Base-by-base conservation (phyloP, 441 rosid genomes). In the Kokia cookei region DNA sequence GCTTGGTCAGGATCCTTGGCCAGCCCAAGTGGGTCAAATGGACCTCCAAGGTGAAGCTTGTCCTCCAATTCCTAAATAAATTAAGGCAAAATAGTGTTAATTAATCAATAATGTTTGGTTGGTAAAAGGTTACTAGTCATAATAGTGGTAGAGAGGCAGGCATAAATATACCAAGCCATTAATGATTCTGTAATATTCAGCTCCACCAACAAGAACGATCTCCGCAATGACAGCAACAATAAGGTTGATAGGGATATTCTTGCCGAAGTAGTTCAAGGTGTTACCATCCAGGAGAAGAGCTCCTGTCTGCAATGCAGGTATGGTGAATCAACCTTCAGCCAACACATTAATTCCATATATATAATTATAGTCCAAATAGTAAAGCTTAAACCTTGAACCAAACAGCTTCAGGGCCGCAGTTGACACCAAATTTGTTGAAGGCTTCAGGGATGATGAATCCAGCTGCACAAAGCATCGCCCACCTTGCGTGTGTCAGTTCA, bases 391-490 rank as follows among this genome's bases (percentile, higher is more conserved):
- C 99, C 97, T 93, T 94, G 78, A 94, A 94, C 98, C 99, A 93
- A 68, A 94, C 99, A 1, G 99, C 99, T 87, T 93, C 99, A 53
- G 99, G 99, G 22, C 97, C 97, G 19, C 99, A 94, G 87, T 93
- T 93, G 75, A 97, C 97, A 2, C 99, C 99, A n/a, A 76, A 94
- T 83, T 94, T 94, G 94, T 93, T 92, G 57, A 88, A 87, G 50
- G 97, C 97, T 84, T 94, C 99, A 27, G 99, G 99, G 76, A 93
- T 91, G 79, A 94, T 85, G 86, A 80, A 86, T 5, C 97, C 99
- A 27, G 99, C 99, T 35, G 98, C 98, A 64, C 97, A 96, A 62
- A 93, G 87, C 99, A 93, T 90, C 5, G 99, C 98, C 97, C 99
- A 93, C 76, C 98, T 90, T 2, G 84, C 98, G 37, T 93, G 98